Evolutionary conservation across 768 basidiomycete genomes (phyloP), one percentile per base, ranked within the genome.

Genomic region (Dictyophora rubrovolvata): DNA sequence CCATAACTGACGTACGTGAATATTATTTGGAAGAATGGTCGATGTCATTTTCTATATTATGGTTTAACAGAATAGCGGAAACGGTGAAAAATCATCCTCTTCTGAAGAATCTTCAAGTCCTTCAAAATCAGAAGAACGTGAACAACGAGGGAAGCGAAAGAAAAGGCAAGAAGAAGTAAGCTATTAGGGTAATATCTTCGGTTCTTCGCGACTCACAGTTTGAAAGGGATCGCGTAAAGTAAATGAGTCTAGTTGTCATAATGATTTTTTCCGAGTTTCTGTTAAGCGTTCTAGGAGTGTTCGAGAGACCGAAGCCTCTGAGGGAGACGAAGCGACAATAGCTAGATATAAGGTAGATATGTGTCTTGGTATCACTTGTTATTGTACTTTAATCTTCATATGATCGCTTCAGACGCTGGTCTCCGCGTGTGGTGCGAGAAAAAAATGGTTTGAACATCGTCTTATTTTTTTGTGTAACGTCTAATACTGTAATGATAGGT

Each of bases 351-450:
- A 92, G 78, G 89, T 83, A 64, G 21, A 65, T 55, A 36, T 3
- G 47, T 53, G n/a, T 22, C n/a, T 2, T 52, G 12, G 53, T 37
- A 33, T 16, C n/a, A n/a, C 53, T 23, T 21, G 3, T n/a, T 22
- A 42, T 17, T 36, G 17, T 28, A 17, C 28, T 17, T 54, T 6
- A 10, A 23, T 23, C 11, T 57, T n/a, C 59, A 33, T 33, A 20
- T 42, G 20, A 16, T 61, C 11, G 6, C 60, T 35, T 57, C 48
- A 90, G 89, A 74, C 82, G 16, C 70, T 87, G 14, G 81, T 93
- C 1, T 68, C 78, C 14, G 86, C 87, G 1, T 91, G 90, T 62
- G 89, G 89, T 6, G 76, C 87, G 17, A 82, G 87, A 60, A 90
- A 85, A 69, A 73, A 79, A 6, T 93, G 89, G 89, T 76, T 79